Percentiles rank a stretch among this genome's conserved stretches.
Conservation (phyloP, 2,329 filamentous ascomycete species). For the Trichoderma koningii region DNA sequence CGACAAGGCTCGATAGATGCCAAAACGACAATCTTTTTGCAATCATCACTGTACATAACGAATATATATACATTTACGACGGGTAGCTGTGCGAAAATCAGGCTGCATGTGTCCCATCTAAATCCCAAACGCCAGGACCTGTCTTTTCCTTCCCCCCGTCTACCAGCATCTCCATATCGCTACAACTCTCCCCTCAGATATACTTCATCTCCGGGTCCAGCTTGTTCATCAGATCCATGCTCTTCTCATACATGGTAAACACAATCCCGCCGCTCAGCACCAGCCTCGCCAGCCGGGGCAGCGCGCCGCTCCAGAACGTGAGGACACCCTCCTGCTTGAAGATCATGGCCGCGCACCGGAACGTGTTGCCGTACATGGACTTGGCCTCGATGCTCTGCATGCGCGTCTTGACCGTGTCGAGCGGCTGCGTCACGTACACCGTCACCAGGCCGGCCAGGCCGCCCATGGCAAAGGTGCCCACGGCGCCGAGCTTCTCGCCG, state of each 20-base stretch:
- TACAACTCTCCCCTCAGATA: slow-evolving; percentile 52
- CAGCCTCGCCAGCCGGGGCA: slow-evolving; percentile 80
- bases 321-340: slow-evolving; percentile 85
- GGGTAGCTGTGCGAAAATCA: slow-evolving; percentile 21
- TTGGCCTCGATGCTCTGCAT: slow-evolving; percentile 96
- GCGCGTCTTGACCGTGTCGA: slow-evolving; percentile 94
- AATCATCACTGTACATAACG: slow-evolving; percentile 29
- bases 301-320: slow-evolving; percentile 91
- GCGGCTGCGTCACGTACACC: slow-evolving; percentile 72
- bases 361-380: slow-evolving; percentile 79
- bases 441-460: slow-evolving; percentile 88
- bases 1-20: not conserved
- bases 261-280: slow-evolving; percentile 95
- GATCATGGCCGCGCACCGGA: slow-evolving; percentile 79
- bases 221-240: slow-evolving; percentile 80
- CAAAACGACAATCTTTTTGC: slow-evolving; percentile 40
- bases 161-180: too few species aligned
- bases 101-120: slow-evolving; percentile 19
- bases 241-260: slow-evolving; percentile 98
- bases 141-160: not conserved
- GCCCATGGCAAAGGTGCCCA: slow-evolving; percentile 88
- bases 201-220: slow-evolving; percentile 84
- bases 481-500: slow-evolving; percentile 86
- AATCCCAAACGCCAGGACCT: slow-evolving; percentile 26
- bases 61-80: slow-evolving; percentile 31